Base-by-base conservation (phyloP, 345 rosid species). In the Eutrema japonicum region DNA sequence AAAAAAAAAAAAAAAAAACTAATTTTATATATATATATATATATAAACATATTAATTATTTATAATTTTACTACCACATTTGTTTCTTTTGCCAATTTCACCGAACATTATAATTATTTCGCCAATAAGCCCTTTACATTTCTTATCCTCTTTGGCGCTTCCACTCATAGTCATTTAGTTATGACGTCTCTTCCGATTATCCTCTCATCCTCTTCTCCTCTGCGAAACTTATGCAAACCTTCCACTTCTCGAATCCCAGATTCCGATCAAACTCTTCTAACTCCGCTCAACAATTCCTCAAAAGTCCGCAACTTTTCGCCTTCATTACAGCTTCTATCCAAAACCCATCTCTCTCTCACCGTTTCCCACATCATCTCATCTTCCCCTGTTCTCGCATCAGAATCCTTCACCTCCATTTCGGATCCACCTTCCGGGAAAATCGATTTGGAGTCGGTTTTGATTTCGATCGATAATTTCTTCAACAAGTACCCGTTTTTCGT, bases 401-500 rank as follows among this genome's bases (percentile, higher is more conserved):
- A 91, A 68, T 14, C 82, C 11, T 30, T 73, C 3, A 48, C 70
- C 27, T 43, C 87, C 22, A 69, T 81, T 1, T 9, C 86, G 0
- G 85, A 79, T 30, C 63, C 70, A 22, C 49, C 71, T 7, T 58
- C 91, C 0, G 88, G 81, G 13, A 91, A 77, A 68, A 87, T 94
- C 63, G 86, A 84, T 83, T 38, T 94, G 68, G 98, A 94, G 66
- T 80, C 88, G 1, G 55, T 87, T 33, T 7, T 91, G 12, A 78
- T 89, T 5, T 78, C 97, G 1, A 74, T 94, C 43, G 97, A 94
- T 41, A 90, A 86, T 7, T 89, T 91, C 57, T 80, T 89, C 74
- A 89, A 79, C 77, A 83, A 80, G 75, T 74, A 94, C 82, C 98
- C 98, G 0, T 94, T 94, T 77, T 94, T 94, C 61, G 96, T 93